Evolutionary conservation across 495 filamentous ascomycete genomes (phyloP).

Genomic region (Staphylotrichum longicolle): DNA sequence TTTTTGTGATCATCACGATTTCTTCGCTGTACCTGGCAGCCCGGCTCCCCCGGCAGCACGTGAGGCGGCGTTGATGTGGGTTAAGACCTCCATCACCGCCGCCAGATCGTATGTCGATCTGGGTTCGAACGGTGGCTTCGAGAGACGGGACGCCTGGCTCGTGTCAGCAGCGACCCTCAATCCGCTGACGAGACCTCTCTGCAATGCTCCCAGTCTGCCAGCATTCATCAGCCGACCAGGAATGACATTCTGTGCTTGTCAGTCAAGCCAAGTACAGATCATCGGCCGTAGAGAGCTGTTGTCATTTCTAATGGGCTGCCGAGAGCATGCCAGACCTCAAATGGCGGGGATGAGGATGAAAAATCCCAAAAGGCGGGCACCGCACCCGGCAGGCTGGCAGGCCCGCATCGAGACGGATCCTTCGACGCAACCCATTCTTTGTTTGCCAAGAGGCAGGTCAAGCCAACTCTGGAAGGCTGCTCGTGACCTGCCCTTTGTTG

Average conservation of each 20-base stretch:
- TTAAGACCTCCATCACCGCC: neutral
- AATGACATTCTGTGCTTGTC: neutral
- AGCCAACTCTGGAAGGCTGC: too few relatives aligned
- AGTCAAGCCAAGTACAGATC: neutral
- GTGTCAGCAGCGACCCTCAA: neutral
- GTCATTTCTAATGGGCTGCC: too few relatives aligned
- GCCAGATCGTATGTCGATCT: conserved; percentile 6
- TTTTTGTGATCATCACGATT: neutral
- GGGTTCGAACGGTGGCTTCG: neutral
- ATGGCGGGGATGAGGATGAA: conserved; percentile 7
- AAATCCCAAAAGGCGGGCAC: conserved; percentile 6
- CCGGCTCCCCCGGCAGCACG: conserved; percentile 26
- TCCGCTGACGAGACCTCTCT: conserved; percentile 4
- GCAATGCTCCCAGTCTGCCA: too few relatives aligned
- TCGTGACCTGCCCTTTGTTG: too few relatives aligned
- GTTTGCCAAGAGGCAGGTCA: neutral
- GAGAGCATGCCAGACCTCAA: neutral
- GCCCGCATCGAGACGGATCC: conserved; percentile 3
- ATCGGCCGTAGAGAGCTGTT: too few relatives aligned
- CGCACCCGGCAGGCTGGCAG: conserved; percentile 2
- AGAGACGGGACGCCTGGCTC: conserved; percentile 1
- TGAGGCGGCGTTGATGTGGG: conserved; percentile 28
- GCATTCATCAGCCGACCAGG: too few relatives aligned
- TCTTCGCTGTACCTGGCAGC: too few relatives aligned
- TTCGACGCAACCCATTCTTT: neutral